phyloP scores from a whole-genome alignment of 2,329 filamentous ascomycete species.

The Penicillium sclerotiorum region DNA sequence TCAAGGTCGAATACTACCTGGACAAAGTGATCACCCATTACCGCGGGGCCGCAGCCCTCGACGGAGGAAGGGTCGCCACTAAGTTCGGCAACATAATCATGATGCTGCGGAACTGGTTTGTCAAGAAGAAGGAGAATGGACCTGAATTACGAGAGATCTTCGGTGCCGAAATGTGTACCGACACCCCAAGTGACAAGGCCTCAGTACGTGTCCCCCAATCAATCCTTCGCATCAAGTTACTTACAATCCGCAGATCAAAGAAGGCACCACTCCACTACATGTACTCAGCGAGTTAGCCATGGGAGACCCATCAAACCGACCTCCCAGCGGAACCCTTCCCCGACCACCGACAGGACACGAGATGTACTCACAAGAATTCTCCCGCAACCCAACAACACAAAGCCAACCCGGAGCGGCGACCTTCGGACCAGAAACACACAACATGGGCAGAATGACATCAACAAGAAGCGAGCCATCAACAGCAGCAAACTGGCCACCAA shows the following conservation, averaged over 20 bases:
- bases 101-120: slow-evolving; percentile 72
- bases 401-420: not conserved
- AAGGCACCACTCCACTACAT: slow-evolving; percentile 38
- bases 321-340: not conserved
- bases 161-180: slow-evolving; percentile 12
- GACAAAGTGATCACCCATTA: slow-evolving; percentile 72
- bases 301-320: slow-evolving; percentile 28
- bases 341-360: no score
- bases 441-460: slow-evolving; percentile 9
- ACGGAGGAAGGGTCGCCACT: slow-evolving; percentile 65
- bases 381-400: not conserved
- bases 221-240: not conserved
- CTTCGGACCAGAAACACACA: slow-evolving; percentile 3
- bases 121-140: slow-evolving; percentile 48
- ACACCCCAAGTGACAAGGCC: slow-evolving; percentile 5
- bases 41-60: slow-evolving; percentile 62
- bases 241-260: slow-evolving; percentile 12
- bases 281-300: slow-evolving; percentile 47
- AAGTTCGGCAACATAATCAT: slow-evolving; percentile 72
- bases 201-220: not conserved
- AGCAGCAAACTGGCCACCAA: slow-evolving; percentile 19
- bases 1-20: slow-evolving; percentile 68
- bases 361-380: not conserved
- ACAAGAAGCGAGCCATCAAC: slow-evolving; percentile 5
- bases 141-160: slow-evolving; percentile 29